Percentiles rank a stretch among this genome's conserved stretches.
Evolutionary conservation across 2,329 filamentous ascomycete genomes (phyloP).

Genomic region (Ophiostoma piceae): DNA sequence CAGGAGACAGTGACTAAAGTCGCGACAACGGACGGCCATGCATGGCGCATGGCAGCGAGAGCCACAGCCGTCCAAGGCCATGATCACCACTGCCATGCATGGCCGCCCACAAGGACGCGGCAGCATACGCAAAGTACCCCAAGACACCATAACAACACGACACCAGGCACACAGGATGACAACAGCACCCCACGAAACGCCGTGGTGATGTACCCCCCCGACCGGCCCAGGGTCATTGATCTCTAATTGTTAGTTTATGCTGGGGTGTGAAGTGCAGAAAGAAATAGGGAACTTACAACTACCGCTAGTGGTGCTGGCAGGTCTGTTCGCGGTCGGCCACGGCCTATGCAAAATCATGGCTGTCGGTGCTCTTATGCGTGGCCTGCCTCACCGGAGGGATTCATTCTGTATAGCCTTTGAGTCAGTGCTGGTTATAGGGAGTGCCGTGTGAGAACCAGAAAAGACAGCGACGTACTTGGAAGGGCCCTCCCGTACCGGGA

Average conservation of each 20-base stretch:
- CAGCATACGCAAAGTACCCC: neutral
- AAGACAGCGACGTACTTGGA: neutral
- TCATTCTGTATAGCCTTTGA: neutral
- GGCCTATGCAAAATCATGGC: neutral
- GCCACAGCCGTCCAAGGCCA: neutral
- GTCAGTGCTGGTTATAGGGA: neutral
- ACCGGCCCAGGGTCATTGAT: neutral
- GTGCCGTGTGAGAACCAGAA: neutral
- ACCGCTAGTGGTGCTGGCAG: neutral
- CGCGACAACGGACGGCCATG: no score
- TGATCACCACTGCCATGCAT: neutral
- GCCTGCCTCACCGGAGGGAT: neutral
- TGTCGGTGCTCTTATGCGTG: neutral
- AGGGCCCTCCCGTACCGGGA: neutral
- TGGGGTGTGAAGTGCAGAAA: neutral
- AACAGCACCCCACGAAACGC: neutral
- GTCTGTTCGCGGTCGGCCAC: neutral
- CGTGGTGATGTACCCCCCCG: no score
- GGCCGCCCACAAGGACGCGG: neutral
- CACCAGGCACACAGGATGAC: neutral
- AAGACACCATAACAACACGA: constrained; percentile 1
- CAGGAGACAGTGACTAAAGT: neutral
- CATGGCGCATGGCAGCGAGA: no score
- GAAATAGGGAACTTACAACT: neutral
- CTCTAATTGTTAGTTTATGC: neutral